phyloP scores from a whole-genome alignment of 2,329 filamentous ascomycete genomes.

The Blastomyces gilchristii region DNA sequence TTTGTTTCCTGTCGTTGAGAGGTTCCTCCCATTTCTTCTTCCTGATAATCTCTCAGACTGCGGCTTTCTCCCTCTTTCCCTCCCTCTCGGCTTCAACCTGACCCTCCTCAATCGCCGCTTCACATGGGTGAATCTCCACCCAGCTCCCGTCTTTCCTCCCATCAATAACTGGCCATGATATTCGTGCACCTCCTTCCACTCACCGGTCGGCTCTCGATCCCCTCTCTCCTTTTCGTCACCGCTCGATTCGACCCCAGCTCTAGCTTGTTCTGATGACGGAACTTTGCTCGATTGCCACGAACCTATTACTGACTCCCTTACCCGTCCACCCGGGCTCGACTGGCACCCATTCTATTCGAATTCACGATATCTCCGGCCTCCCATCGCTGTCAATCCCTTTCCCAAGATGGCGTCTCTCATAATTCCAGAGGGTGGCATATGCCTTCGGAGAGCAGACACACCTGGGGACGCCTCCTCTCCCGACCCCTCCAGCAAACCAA shows the following conservation, averaged over 20 bases:
- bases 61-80: constrained; percentile 7
- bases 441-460: constrained; percentile 28
- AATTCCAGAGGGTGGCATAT: constrained; percentile 32
- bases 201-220: constrained; percentile 5
- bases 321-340: constrained; percentile 15
- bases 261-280: constrained; percentile 1
- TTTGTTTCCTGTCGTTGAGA: neutral
- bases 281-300: constrained; percentile 4
- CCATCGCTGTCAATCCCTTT: neutral
- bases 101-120: neutral
- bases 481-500: constrained; percentile 25
- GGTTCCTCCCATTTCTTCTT: neutral
- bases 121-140: neutral
- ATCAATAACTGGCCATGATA: constrained; percentile 7
- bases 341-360: constrained; percentile 19
- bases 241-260: constrained; percentile 5
- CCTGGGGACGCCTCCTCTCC: constrained; percentile 19
- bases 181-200: constrained; percentile 7
- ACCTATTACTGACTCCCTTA: constrained; percentile 6
- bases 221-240: neutral
- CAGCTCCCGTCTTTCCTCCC: constrained; percentile 8
- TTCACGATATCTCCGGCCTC: constrained; percentile 15
- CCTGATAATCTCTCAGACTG: neutral
- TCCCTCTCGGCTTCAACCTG: constrained; percentile 3
- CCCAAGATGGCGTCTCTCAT: constrained; percentile 27